Evolutionary conservation across 257 asterid genomes (phyloP).

Genomic region (Solanum corneliomulleri): DNA sequence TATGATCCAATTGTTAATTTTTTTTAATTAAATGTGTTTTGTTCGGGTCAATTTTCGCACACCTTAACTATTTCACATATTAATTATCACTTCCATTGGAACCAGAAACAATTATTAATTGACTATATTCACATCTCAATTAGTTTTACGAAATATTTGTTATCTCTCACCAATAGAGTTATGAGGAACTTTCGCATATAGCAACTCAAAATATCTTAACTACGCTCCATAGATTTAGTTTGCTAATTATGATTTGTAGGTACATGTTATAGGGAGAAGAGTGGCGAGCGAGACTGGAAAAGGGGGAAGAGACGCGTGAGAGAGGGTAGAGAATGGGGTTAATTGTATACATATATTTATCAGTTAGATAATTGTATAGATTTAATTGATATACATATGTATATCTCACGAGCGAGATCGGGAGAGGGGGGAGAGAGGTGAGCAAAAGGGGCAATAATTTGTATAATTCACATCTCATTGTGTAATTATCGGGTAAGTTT

Average conservation of each 20-base stretch:
- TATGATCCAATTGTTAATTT: not conserved
- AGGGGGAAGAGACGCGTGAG: no score
- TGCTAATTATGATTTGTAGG: not conserved
- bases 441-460: not conserved
- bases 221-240: fast-evolving
- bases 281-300: not conserved
- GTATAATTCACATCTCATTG: not conserved
- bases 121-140: not conserved
- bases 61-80: not conserved
- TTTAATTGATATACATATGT: no score
- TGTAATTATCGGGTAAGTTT: not conserved
- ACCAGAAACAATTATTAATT: not conserved
- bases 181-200: no score
- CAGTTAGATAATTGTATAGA: no score
- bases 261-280: not conserved
- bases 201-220: not conserved
- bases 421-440: not conserved
- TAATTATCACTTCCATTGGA: not conserved
- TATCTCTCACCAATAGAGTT: not conserved
- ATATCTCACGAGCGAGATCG: no score
- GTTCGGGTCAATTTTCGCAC: not conserved
- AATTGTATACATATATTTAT: no score
- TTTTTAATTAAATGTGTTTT: not conserved
- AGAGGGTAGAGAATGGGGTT: not conserved
- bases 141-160: not conserved